A percentile compares a stretch with the other conserved stretches of the same genome.
These are phyloP conservation scores for Amphicarpaea edgeworthii DNA, from an alignment of 306 rosid genomes.

Conservation along the genomic window DNA sequence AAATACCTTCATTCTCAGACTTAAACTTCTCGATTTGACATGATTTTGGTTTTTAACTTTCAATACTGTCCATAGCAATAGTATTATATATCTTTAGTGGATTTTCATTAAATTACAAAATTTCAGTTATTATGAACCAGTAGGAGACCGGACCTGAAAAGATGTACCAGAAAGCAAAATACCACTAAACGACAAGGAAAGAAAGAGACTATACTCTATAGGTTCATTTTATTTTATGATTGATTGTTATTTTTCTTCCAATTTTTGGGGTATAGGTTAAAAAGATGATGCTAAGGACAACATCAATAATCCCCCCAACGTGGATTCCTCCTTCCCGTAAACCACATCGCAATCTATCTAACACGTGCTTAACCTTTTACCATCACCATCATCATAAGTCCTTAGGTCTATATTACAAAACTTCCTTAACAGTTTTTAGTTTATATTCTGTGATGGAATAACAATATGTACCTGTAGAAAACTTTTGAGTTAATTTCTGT, in stretches of 20 bases:
- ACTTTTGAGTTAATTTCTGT: neutral
- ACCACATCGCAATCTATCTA: constrained; percentile 30
- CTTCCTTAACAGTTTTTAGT: neutral
- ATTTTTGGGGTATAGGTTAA: constrained; percentile 24
- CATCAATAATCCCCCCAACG: neutral
- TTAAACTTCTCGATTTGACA: neutral
- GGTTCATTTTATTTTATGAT: neutral
- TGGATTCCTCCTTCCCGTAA: constrained; percentile 28
- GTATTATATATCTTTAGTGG: neutral
- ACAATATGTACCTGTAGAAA: neutral
- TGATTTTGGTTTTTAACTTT: neutral
- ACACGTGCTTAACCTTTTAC: constrained; percentile 33
- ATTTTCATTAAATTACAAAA: neutral
- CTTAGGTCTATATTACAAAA: constrained; percentile 22
- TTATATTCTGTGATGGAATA: neutral
- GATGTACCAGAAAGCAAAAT: neutral
- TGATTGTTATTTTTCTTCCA: neutral
- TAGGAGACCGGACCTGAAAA: neutral
- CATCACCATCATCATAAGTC: constrained; percentile 28
- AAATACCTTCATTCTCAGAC: neutral
- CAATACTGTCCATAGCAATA: no score
- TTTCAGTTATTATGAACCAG: neutral
- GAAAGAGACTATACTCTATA: neutral
- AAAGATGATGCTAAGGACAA: constrained; percentile 34
- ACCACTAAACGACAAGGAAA: neutral